Evolutionary conservation across 2,329 filamentous ascomycete genomes (phyloP).

Genomic region (Mycosphaerella arachidis): DNA sequence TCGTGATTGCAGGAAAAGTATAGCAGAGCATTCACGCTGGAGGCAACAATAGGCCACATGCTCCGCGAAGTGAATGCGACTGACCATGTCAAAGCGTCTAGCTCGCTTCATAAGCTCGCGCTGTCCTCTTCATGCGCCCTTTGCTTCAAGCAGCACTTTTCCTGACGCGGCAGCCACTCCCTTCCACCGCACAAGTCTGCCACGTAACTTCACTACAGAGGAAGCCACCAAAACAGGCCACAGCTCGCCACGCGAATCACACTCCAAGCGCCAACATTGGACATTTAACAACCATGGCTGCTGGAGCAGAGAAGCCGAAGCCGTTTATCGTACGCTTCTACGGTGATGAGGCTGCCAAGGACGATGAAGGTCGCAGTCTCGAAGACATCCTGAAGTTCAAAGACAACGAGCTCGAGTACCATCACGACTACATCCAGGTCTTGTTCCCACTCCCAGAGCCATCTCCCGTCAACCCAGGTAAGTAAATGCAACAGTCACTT

Average conservation of each 20-base stretch:
- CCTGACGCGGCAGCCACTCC: neutral
- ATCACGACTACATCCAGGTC: constrained; percentile 54
- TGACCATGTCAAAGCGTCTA: neutral
- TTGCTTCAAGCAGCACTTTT: neutral
- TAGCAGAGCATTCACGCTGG: neutral
- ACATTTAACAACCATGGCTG: neutral
- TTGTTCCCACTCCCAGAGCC: constrained; percentile 54
- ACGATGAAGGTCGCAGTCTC: constrained; percentile 39
- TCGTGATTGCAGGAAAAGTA: neutral
- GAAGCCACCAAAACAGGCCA: neutral
- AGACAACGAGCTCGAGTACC: constrained; percentile 38
- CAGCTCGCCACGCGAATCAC: neutral
- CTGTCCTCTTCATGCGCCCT: neutral
- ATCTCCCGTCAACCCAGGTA: constrained; percentile 38
- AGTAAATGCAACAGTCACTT: neutral
- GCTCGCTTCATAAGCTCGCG: neutral
- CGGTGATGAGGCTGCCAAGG: constrained; percentile 31
- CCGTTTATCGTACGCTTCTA: constrained; percentile 45
- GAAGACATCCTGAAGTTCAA: constrained; percentile 44
- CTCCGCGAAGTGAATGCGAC: neutral
- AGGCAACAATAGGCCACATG: neutral
- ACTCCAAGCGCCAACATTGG: neutral
- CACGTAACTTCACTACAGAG: neutral
- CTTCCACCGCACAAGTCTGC: neutral
- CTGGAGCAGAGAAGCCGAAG: neutral